A percentile compares a stretch with the other conserved stretches of the same genome.
phyloP scores from a whole-genome alignment of 768 basidiomycete genomes.

The Sutorius australiensis region DNA sequence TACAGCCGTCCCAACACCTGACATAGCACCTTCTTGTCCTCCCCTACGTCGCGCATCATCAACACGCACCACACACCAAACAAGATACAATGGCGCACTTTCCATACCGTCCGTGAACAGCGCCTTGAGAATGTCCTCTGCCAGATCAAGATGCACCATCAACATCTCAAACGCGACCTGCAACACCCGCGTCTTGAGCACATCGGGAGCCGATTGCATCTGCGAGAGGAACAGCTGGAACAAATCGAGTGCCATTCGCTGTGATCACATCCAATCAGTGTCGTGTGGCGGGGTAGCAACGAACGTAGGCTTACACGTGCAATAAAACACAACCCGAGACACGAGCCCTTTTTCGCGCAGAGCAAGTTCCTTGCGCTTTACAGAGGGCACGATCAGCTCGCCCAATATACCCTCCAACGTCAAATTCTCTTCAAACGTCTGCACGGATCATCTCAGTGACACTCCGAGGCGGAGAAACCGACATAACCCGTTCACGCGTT shows the following conservation, averaged over 20 bases:
- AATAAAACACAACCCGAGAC: conserved; percentile 74
- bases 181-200: conserved; percentile 65
- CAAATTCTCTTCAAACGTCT: conserved; percentile 65
- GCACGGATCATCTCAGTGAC: neutral
- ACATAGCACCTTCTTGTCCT: too few species aligned
- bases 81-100: too few species aligned
- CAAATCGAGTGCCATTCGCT: conserved; percentile 41
- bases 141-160: conserved; percentile 72
- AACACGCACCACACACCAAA: too few species aligned
- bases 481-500: conserved; percentile 80
- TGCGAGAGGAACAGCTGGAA: conserved; percentile 83
- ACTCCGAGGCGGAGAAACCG: neutral
- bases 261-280: neutral
- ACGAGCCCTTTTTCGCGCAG: conserved; percentile 66
- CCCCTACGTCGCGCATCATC: too few species aligned
- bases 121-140: conserved; percentile 46
- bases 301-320: conserved; percentile 37
- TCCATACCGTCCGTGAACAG: conserved; percentile 48
- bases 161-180: conserved; percentile 82
- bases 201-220: conserved; percentile 58
- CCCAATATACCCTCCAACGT: conserved; percentile 63
- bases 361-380: conserved; percentile 77
- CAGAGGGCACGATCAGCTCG: conserved; percentile 87
- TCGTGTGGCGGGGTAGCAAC: neutral
- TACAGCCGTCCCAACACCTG: too few species aligned